These are phyloP conservation scores for Phialocephala subalpina DNA, from an alignment of 2,329 filamentous ascomycete genomes.

Conservation along the genomic window DNA sequence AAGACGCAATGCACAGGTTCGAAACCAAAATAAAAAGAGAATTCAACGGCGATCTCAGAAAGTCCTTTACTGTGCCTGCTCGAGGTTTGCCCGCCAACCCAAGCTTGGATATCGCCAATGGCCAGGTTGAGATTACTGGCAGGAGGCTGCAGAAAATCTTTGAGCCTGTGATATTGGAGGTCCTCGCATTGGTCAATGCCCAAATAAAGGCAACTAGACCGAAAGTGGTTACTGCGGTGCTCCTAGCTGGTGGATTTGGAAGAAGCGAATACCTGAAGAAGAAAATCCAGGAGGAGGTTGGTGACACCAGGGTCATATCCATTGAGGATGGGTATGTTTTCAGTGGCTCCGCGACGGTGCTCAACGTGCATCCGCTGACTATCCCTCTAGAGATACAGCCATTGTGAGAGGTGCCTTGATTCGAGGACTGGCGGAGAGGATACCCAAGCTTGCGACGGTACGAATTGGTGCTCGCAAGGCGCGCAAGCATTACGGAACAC, in stretches of 20 bases:
- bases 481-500: neutral
- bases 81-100: constrained; percentile 45
- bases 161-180: constrained; percentile 52
- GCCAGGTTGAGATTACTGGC: constrained; percentile 57
- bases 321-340: neutral
- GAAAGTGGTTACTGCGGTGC: constrained; percentile 46
- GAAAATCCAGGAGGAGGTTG: constrained; percentile 10
- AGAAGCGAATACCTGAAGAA: constrained; percentile 27
- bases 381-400: neutral
- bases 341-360: too few species aligned
- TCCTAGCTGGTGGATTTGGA: constrained; percentile 36
- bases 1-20: constrained; percentile 34
- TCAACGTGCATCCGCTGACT: too few species aligned
- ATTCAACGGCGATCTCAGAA: neutral
- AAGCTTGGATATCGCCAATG: constrained; percentile 37
- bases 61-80: constrained; percentile 42
- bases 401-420: neutral
- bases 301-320: neutral
- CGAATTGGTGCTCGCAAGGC: neutral
- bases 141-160: constrained; percentile 60
- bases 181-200: constrained; percentile 52
- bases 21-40: constrained; percentile 16
- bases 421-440: neutral
- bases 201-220: constrained; percentile 53
- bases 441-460: neutral